phyloP scores from a whole-genome alignment of 2,329 filamentous ascomycete genomes.

The Cyphellophora attinorum region DNA sequence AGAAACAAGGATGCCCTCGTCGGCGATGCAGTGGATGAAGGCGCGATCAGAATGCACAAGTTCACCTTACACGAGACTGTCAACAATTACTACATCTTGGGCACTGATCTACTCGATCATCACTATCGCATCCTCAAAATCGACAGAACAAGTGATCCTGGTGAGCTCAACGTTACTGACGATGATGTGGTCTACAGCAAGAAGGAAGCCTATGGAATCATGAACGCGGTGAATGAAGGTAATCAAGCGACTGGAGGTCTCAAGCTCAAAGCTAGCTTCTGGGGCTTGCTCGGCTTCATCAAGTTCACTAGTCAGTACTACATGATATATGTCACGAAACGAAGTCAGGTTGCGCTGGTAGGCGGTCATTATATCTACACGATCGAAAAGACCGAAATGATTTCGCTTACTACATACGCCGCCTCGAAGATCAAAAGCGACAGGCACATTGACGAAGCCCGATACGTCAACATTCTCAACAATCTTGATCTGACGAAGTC shows the following conservation, averaged over 20 bases:
- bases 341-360: slow-evolving; percentile 90
- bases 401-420: slow-evolving; percentile 68
- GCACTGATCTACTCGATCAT: slow-evolving; percentile 79
- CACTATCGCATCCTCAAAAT: slow-evolving; percentile 90
- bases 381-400: slow-evolving; percentile 83
- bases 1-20: slow-evolving; percentile 27
- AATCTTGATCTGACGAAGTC: slow-evolving; percentile 83
- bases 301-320: slow-evolving; percentile 93
- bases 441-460: slow-evolving; percentile 75
- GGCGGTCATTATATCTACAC: slow-evolving; percentile 95
- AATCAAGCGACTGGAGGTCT: slow-evolving; percentile 86
- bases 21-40: slow-evolving; percentile 27
- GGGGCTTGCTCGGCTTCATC: slow-evolving; percentile 92
- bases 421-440: slow-evolving; percentile 65
- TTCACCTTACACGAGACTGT: slow-evolving; percentile 97
- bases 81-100: slow-evolving; percentile 86
- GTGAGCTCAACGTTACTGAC: slow-evolving; percentile 74
- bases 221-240: slow-evolving; percentile 90
- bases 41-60: slow-evolving; percentile 68
- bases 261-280: slow-evolving; percentile 71
- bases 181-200: slow-evolving; percentile 92
- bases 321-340: slow-evolving; percentile 93
- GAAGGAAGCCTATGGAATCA: slow-evolving; percentile 82
- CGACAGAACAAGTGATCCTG: slow-evolving; percentile 73
- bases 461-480: slow-evolving; percentile 79